phyloP scores from a whole-genome alignment of 129 eudicot genomes.

The Chrysanthemum lavandulifolium region DNA sequence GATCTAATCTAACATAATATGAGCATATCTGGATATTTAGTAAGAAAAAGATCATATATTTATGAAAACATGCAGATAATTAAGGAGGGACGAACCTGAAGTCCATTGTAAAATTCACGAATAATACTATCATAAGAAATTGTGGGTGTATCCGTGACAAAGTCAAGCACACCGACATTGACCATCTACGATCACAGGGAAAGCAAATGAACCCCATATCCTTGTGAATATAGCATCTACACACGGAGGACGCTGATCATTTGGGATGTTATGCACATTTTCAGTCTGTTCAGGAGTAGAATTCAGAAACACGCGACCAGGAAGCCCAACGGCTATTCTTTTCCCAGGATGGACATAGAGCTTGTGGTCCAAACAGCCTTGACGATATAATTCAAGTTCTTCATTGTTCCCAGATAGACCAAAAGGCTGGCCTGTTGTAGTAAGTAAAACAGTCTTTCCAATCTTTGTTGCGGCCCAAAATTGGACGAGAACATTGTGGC shows the following conservation, averaged over 20 bases:
- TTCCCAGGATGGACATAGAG: neutral
- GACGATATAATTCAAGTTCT: neutral
- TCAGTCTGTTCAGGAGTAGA: neutral
- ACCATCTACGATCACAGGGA: neutral
- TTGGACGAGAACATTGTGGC: neutral
- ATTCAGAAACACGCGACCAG: neutral
- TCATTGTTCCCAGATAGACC: neutral
- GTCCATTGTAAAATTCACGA: neutral
- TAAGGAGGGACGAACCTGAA: neutral
- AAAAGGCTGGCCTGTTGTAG: neutral
- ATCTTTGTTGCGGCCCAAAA: neutral
- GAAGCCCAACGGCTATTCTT: neutral
- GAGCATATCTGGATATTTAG: neutral
- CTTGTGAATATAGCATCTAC: neutral
- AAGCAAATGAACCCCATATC: conserved; percentile 1
- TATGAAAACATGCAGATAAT: neutral
- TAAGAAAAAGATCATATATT: neutral
- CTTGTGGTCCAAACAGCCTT: conserved; percentile 5
- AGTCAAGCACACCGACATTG: conserved; percentile 2
- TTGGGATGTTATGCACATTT: neutral
- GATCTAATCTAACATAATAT: neutral
- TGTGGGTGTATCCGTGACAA: neutral
- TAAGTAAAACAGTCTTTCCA: neutral
- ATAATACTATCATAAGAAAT: conserved; percentile 1
- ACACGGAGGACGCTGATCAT: conserved; percentile 13